Evolutionary conservation across 805 yeast species (phyloP).

Genomic region (Helenozyma rhizophorensis): DNA sequence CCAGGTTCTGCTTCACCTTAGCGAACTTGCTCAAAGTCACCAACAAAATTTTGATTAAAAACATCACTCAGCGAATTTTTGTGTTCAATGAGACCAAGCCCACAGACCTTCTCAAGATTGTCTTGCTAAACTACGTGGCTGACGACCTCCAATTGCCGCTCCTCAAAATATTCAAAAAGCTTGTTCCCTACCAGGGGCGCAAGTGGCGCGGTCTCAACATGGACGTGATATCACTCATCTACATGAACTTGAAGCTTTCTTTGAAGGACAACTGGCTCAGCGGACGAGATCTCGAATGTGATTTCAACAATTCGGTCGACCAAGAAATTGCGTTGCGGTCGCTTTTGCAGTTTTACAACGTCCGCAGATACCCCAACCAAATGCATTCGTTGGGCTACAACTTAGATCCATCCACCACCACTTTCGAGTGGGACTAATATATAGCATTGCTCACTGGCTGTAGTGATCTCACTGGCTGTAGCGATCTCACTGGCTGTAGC

Average conservation of each 20-base stretch:
- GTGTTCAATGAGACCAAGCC: constrained; percentile 61
- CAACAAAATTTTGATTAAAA: constrained; percentile 57
- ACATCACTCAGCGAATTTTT: constrained; percentile 65
- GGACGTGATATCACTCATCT: constrained; percentile 88
- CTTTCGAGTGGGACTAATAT: no score
- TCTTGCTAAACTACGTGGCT: constrained; percentile 56
- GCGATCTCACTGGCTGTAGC: neutral
- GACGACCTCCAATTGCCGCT: constrained; percentile 61
- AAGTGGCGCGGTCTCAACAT: constrained; percentile 92
- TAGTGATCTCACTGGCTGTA: neutral
- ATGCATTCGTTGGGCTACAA: constrained; percentile 56
- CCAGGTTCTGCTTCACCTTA: constrained; percentile 44
- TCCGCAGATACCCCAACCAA: constrained; percentile 47
- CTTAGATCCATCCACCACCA: no score
- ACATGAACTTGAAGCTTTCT: constrained; percentile 65
- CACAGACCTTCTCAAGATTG: constrained; percentile 54
- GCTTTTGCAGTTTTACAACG: constrained; percentile 70
- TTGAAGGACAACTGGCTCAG: constrained; percentile 84
- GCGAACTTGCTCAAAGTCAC: constrained; percentile 51
- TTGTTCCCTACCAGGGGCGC: constrained; percentile 87
- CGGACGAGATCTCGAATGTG: constrained; percentile 74
- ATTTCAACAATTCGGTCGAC: constrained; percentile 70
- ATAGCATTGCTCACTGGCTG: no score
- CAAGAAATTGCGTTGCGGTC: constrained; percentile 84
- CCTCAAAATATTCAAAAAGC: constrained; percentile 66